These are phyloP conservation scores for Ophiocordyceps camponoti-saundersi DNA, from an alignment of 2,329 filamentous ascomycete genomes.

Conservation along the genomic window DNA sequence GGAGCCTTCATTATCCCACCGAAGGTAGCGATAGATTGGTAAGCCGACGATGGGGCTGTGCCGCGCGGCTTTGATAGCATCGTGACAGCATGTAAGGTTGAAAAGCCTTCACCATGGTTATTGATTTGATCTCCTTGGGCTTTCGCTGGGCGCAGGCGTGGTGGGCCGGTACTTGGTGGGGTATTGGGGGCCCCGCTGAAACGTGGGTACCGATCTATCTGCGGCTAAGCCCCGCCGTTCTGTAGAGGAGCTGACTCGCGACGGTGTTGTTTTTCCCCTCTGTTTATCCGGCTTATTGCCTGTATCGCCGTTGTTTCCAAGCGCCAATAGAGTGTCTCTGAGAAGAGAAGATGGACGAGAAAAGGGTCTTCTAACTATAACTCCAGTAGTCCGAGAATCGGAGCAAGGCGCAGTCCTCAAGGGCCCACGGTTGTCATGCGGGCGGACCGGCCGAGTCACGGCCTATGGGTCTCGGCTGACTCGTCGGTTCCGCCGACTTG, in stretches of 20 bases:
- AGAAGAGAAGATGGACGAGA: no score
- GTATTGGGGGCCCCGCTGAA: neutral
- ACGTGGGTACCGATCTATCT: neutral
- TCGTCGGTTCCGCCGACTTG: neutral
- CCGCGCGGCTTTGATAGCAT: neutral
- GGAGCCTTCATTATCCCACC: neutral
- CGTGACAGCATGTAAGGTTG: neutral
- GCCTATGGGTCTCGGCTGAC: neutral
- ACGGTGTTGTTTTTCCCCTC: neutral
- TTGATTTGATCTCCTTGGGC: neutral
- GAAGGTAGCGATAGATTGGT: neutral
- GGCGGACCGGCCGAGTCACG: neutral
- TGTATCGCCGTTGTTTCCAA: no score
- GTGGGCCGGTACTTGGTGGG: no score
- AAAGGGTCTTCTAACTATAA: no score
- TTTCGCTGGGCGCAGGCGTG: no score
- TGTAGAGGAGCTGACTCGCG: neutral
- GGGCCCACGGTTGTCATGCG: no score
- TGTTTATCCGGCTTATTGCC: neutral
- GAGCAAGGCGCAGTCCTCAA: no score
- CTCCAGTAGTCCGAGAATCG: no score
- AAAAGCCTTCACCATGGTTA: neutral
- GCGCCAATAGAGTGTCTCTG: neutral
- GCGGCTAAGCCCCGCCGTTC: neutral
- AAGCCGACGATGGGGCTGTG: neutral